Base-by-base conservation (phyloP, 192 early-diverging fungal species). In the Rhizoclosmatium globosum region DNA sequence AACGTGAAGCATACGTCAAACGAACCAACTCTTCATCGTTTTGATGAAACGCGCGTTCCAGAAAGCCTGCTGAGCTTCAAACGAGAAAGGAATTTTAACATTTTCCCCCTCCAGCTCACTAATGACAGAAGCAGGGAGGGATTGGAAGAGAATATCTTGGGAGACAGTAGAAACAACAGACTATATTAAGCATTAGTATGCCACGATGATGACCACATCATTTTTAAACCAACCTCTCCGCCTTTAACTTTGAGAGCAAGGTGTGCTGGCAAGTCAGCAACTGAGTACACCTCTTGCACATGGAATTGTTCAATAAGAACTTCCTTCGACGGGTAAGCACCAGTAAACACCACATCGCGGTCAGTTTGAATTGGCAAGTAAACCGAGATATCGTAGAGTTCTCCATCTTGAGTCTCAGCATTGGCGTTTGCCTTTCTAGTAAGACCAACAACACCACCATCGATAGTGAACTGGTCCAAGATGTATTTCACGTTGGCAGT, bases 41-140 rank as follows among this genome's bases (percentile, higher is more conserved):
- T 98, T 98, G 81, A 91, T 87, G 77, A 95, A 87, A 23, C 97
- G 90, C 4, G 95, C 86, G 65, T 93, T 89, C 68, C 89, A 85
- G 67, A 97, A 86, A 3, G 92, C 89, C 64, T 87, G 81, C 11
- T 87, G 59, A 17, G 94, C 85, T 21, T 80, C 81, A 31, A 64
- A 80, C 41, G 83, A 80, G 2, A 82, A 76, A 17, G 66, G 47
- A 66, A 82, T 66, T 15, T 71, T 21, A 21, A 81, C 41, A 11
- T 53, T 58, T 39, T 46, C 13, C n/a, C 23, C 41, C 15, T n/a
- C 31, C 21, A 74, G 45, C 44, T 68, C 44, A 19, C 41, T 64
- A 7, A 67, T 47, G 3, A 74, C 72, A 46, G 19, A 42, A 7
- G n/a, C 23, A 2, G 71, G 64, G 41, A 75, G 80, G 38, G 75